Conservation (phyloP, 306 rosid genomes). For the Cicer judaicum region DNA sequence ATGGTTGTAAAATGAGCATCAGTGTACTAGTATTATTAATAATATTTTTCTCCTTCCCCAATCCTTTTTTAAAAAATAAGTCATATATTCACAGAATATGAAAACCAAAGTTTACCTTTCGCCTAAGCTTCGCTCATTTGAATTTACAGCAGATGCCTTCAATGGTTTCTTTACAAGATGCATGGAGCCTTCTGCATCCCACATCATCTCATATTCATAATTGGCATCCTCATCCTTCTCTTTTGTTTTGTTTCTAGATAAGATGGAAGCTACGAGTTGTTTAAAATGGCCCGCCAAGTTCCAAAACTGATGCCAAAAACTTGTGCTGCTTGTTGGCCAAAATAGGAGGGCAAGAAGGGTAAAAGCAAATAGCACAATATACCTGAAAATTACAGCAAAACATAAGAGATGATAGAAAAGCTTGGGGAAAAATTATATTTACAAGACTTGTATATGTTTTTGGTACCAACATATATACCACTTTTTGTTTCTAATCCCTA, state of each 20-base stretch:
- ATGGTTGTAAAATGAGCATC: too few relatives aligned
- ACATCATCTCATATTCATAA: conserved; percentile 79
- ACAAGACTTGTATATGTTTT: too few relatives aligned
- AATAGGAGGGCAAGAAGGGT: conserved; percentile 70
- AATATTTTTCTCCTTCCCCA: too few relatives aligned
- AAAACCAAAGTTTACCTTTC: conserved; percentile 64
- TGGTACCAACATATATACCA: too few relatives aligned
- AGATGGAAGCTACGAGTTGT: conserved; percentile 50
- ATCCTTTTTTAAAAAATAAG: background rate
- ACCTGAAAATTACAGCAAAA: conserved; percentile 58
- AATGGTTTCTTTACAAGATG: conserved; percentile 78
- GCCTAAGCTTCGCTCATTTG: conserved; percentile 52
- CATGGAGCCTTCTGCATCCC: conserved; percentile 89
- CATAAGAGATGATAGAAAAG: conserved; percentile 12
- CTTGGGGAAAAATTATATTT: conserved; percentile 17
- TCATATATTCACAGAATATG: background rate
- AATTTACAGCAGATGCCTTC: conserved; percentile 47
- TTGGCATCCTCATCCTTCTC: conserved; percentile 78
- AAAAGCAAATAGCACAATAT: conserved; percentile 57
- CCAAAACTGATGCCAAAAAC: conserved; percentile 58
- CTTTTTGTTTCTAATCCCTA: too few relatives aligned
- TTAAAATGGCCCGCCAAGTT: conserved; percentile 44
- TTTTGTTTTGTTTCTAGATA: conserved; percentile 56
- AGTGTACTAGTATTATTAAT: too few relatives aligned
- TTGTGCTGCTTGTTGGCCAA: conserved; percentile 69